A percentile compares a stretch with the other conserved stretches of the same genome.
phyloP scores from a whole-genome alignment of 305 asterid species.

The Rubia peregrina region DNA sequence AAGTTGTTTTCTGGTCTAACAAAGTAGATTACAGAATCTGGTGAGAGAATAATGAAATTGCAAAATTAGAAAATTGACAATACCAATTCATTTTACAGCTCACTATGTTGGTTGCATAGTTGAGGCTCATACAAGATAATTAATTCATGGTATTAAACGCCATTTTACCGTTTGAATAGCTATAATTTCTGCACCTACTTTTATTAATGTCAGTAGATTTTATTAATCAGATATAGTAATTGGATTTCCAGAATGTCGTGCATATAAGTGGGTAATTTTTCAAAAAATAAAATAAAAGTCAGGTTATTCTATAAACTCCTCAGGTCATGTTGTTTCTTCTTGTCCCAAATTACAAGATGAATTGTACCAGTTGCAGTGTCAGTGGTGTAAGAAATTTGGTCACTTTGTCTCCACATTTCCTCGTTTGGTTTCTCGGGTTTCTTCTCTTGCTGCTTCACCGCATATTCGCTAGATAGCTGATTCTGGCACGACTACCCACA shows the following conservation, averaged over 20 bases:
- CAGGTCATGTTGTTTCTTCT: no score
- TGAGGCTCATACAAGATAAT: not conserved
- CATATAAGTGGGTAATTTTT: no score
- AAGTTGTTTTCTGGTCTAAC: constrained; percentile 1
- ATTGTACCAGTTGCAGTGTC: no score
- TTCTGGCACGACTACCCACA: no score
- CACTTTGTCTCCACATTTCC: no score
- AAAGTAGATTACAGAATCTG: not conserved
- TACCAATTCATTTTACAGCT: not conserved
- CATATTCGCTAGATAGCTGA: no score
- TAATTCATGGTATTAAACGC: not conserved
- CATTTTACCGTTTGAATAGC: not conserved
- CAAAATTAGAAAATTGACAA: not conserved
- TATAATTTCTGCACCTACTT: not conserved
- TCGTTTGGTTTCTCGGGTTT: no score
- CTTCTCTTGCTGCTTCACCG: no score
- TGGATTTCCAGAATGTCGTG: not conserved
- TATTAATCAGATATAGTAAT: constrained; percentile 1
- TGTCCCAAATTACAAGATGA: no score
- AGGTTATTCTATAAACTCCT: no score
- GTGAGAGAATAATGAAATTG: not conserved
- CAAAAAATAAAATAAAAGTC: no score
- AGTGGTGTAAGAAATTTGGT: no score
- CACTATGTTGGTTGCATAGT: not conserved
- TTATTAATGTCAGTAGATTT: not conserved